phyloP scores from a whole-genome alignment of 108 stramenopile species.

The Pinguiococcus pyrenoidosus region DNA sequence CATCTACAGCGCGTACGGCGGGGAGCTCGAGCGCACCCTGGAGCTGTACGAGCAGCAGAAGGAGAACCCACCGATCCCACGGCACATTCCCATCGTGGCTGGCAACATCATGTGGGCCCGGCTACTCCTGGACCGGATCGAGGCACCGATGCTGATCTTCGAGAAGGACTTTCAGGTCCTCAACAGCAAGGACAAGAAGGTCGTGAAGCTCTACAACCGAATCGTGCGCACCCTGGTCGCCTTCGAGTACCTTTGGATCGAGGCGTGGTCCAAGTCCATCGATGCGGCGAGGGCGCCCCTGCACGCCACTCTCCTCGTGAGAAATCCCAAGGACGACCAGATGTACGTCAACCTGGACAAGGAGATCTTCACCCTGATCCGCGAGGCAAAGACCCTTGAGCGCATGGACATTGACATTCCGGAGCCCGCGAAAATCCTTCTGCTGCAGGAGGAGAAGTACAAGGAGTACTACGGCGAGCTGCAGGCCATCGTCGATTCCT shows the following conservation, averaged over 20 bases:
- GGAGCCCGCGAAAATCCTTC: conserved; percentile 65
- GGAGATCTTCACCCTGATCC: conserved; percentile 72
- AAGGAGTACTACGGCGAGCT: conserved; percentile 68
- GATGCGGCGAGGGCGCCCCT: conserved; percentile 74
- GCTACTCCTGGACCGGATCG: conserved; percentile 40
- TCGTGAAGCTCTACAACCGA: conserved; percentile 46
- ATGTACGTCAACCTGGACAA: conserved; percentile 80
- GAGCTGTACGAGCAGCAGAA: conserved; percentile 42
- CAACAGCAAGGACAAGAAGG: conserved; percentile 37
- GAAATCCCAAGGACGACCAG: conserved; percentile 68
- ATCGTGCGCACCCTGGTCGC: conserved; percentile 72
- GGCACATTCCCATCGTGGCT: conserved; percentile 53
- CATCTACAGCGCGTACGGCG: conserved; percentile 47
- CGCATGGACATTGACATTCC: conserved; percentile 78
- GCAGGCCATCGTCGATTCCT: conserved; percentile 64
- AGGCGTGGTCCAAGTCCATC: conserved; percentile 72
- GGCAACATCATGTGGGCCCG: conserved; percentile 53
- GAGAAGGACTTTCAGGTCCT: conserved; percentile 29
- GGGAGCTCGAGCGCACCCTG: conserved; percentile 36
- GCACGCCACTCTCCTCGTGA: conserved; percentile 75
- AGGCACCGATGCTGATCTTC: conserved; percentile 46
- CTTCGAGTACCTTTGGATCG: conserved; percentile 79
- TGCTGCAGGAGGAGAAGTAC: conserved; percentile 72
- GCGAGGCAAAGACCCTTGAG: conserved; percentile 71
- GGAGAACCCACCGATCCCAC: conserved; percentile 35